Conservation (phyloP, 2,329 filamentous ascomycete genomes). For the Pseudogymnoascus sp. region DNA sequence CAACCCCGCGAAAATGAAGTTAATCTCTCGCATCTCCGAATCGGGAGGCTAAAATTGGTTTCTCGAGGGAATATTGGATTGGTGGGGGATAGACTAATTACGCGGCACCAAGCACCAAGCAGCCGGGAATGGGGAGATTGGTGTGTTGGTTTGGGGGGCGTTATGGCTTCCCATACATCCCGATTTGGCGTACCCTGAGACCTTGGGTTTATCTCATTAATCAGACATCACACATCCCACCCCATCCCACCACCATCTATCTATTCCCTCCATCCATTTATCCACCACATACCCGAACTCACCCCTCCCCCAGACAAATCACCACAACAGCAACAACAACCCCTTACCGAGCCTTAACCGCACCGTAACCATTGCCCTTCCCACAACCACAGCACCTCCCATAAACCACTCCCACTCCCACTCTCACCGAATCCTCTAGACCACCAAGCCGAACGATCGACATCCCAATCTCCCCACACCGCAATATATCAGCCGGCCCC, state of each 20-base stretch:
- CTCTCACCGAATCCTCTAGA: not conserved
- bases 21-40: not conserved
- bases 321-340: not conserved
- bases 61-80: not conserved
- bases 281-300: not conserved
- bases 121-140: not conserved
- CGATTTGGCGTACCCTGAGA: no score
- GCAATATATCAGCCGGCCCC: not conserved
- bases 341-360: not conserved
- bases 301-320: not conserved
- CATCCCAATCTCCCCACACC: not conserved
- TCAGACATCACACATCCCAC: not conserved
- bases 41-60: not conserved
- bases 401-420: not conserved
- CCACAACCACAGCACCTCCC: not conserved
- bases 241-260: not conserved
- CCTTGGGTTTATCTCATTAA: no score
- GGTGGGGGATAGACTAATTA: not conserved
- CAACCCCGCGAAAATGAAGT: not conserved
- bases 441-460: not conserved
- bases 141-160: not conserved
- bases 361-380: not conserved
- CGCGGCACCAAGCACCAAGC: not conserved
- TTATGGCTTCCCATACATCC: not conserved
- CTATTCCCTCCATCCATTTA: not conserved